Evolutionary conservation across 2,329 filamentous ascomycete genomes (phyloP).

Genomic region (Sporothrix pseudoabietina): DNA sequence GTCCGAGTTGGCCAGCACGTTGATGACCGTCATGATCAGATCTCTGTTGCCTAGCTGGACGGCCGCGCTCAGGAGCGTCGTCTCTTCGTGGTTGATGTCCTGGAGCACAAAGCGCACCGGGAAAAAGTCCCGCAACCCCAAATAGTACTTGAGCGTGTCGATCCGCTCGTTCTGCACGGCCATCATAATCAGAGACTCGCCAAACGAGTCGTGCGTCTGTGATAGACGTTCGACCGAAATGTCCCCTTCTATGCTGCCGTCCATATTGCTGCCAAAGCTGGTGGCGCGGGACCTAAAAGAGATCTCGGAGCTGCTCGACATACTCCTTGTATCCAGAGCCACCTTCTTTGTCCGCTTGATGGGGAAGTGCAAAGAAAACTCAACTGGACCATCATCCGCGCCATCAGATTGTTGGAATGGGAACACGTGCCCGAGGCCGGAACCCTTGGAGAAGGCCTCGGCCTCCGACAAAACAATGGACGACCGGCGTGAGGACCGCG

Average conservation of each 20-base stretch:
- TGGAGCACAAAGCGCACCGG: constrained; percentile 70
- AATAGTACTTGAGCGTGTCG: constrained; percentile 74
- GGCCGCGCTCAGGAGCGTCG: constrained; percentile 84
- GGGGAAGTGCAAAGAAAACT: constrained; percentile 40
- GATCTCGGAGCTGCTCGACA: constrained; percentile 81
- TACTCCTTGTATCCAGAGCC: constrained; percentile 84
- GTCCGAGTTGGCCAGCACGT: constrained; percentile 61
- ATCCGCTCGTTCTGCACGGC: constrained; percentile 72
- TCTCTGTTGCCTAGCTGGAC: constrained; percentile 79
- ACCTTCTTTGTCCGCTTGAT: constrained; percentile 72
- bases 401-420: constrained; percentile 72
- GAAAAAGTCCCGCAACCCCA: constrained; percentile 77
- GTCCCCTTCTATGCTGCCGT: constrained; percentile 78
- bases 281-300: constrained; percentile 80
- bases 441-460: constrained; percentile 58
- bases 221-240: constrained; percentile 78
- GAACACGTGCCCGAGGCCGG: constrained; percentile 79
- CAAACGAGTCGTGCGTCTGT: constrained; percentile 68
- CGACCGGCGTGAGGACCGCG: constrained; percentile 46
- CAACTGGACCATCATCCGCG: constrained; percentile 26
- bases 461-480: constrained; percentile 48
- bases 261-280: constrained; percentile 69
- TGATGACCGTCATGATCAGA: constrained; percentile 73
- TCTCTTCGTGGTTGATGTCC: constrained; percentile 87
- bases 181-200: constrained; percentile 89